Evolutionary conservation across 106 monocot genomes (phyloP), one percentile per base, ranked within the genome.

Genomic region (Posidonia australis): DNA sequence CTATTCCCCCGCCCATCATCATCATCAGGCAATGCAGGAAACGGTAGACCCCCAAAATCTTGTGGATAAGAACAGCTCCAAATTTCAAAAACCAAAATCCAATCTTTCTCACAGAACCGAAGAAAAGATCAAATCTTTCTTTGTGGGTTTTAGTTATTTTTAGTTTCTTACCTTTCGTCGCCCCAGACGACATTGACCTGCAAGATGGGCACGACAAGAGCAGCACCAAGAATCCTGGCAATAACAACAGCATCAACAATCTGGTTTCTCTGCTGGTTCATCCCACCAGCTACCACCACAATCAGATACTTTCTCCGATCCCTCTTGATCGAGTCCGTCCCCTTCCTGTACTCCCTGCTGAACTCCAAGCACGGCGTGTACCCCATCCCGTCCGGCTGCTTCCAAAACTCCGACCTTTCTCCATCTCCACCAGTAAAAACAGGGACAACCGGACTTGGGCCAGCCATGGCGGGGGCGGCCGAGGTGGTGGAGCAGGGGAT

Each of bases 261-360:
- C 83, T 93, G 85, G 65, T 85, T 89, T 66, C 85, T 63, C 77
- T 93, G 93, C 78, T 93, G 93, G 70, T 93, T 93, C 66, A 93
- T 75, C 20, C 93, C 93, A 2, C 93, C 93, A 28, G 88, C 76
- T 1, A 89, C 93, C 45, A 89, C 93, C 53, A 93, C 93, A 74
- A 93, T 56, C 62, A 93, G 63, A 60, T 89, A 93, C 79, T 83
- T 89, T 74, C 77, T 58, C 64, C 82, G 60, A 5, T 78, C 77
- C 51, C 1, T 54, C 67, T 43, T 64, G 54, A 69, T 42, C 60
- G 10, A 74, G n/a, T 30, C 64, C 41, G 78, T 77, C 63, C 13
- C 51, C 17, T 11, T 1, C 66, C 69, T 61, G 56, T 89, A 89
- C 67, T 77, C 83, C 19, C 53, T 22, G 65, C 81, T 83, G 68